Evolutionary conservation across 306 rosid genomes (phyloP), one percentile per base, ranked within the genome.

Genomic region (Cajanus cajan): DNA sequence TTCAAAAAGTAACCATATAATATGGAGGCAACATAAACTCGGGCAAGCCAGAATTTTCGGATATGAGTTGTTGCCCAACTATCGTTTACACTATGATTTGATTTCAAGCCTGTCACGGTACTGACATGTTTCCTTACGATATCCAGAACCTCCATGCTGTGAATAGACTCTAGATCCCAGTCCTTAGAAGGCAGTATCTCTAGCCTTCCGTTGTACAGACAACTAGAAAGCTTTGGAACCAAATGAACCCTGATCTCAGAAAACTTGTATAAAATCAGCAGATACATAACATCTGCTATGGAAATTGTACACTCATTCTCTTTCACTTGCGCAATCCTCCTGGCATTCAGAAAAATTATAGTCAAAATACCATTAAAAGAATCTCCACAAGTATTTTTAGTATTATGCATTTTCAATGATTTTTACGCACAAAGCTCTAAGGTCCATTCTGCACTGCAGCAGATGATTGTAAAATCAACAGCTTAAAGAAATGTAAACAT

Each of bases 271-370:
- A 78, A 83, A 65, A 92, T 82, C 59, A 90, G 70, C 74, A 90
- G 72, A 84, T 87, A 87, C 96, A 90, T 83, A 76, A 90, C 82
- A 83, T 92, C 97, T 79, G 86, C 82, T 36, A 90, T 84, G 43
- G 87, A 87, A 70, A 58, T 61, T 78, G 83, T 84, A 67, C 90
- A 87, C 55, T 92, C 90, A 5, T 86, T 80, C 82, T 89, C 97
- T 84, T 87, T 92, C 80, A 90, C 71, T 76, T 80, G 87, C 21
- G 97, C 97, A 83, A 92, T 88, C 88, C 93, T 90, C 90, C 97
- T 92, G 88, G 37, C 54, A 85, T 82, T 78, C 69, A 70, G 78
- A 66, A 80, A 72, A 57, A 1, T 28, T 28, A 28, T 1, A 28
- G 31, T 28, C 31, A 28, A 28, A 28, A 40, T 6, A 19, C 24